Base-by-base conservation (phyloP, 768 basidiomycete species). In the Epithele typhae region DNA sequence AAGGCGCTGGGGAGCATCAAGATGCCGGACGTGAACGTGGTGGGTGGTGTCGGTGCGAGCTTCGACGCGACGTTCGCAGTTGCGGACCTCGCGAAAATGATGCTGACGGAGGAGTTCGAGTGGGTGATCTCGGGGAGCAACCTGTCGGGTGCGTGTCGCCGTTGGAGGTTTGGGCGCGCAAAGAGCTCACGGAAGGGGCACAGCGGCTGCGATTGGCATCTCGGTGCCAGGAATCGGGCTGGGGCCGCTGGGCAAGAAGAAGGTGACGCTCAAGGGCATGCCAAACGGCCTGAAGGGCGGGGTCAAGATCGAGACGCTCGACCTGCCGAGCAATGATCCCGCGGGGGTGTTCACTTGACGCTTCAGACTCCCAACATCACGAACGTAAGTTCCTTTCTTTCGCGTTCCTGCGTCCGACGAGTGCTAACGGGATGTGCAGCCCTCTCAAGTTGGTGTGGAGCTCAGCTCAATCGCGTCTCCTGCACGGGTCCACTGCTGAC, bases 391-490 rank as follows among this genome's bases (percentile, higher is more conserved):
- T n/a, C n/a, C n/a, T n/a, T n/a, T n/a, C n/a, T n/a, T n/a, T n/a
- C n/a, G n/a, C n/a, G n/a, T n/a, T n/a, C n/a, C n/a, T n/a, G n/a
- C n/a, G n/a, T n/a, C n/a, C n/a, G n/a, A n/a, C n/a, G n/a, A n/a
- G n/a, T n/a, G n/a, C n/a, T n/a, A n/a, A n/a, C n/a, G n/a, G n/a
- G n/a, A 27, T 33, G 18, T 32, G 25, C 46, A 84, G 81, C 86
- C 86, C 24, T 82, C 85, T 1, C 84, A 86, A 72, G 82, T 88
- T 32, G 86, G 86, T 22, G 78, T 88, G 11, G 66, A 77, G 48
- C 68, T 88, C 7, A 74, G 70, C 50, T 73, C 75, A 3, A 73
- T 88, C 43, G 73, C 72, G 0, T 88, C n/a, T n/a, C n/a, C n/a
- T n/a, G n/a, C n/a, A n/a, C n/a, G n/a, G n/a, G n/a, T n/a, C n/a